Evolutionary conservation across 352 stramenopile species (phyloP), one percentile per base, ranked within the genome.

Genomic region (Phytophthora multivora): DNA sequence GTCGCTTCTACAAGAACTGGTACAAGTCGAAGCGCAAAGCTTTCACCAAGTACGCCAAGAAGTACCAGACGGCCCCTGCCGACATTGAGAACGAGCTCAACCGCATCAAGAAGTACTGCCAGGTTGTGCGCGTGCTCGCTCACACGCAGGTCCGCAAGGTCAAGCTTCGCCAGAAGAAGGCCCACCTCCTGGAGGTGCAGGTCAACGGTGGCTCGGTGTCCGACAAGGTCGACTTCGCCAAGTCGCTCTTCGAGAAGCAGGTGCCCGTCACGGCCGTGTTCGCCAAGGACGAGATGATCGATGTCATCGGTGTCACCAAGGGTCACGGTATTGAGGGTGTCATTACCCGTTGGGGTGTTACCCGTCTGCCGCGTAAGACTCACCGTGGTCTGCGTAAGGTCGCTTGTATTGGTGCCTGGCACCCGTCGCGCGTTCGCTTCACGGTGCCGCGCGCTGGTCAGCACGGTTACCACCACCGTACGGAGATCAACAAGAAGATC

Each of bases 1-100:
- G 97, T 89, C 95, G 98, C 74, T 98, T 99, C 83, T 99, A 99
- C 97, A 99, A 99, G 97, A 99, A 99, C 95, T 99, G 98, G 98
- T 99, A 99, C 89, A 97, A 97, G 72, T 96, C 85, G 75, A 99
- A 99, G 97, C 97, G 98, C 61, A 99, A 99, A 97, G 98, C 98
- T 55, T 99, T 99, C 91, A 99, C 97, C 83, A 99, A 99, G 88
- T 99, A 99, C 85, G 96, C 97, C 60, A 99, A 99, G 88, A 99
- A 99, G 87, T 99, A 98, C 91, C 86, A 96, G 59, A 97, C 97
- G 42, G 88, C 86, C 58, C 83, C 80, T 40, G 79, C 77, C 8
- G 88, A 97, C 65, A 97, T 99, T 68, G 95, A 98, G 70, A 94
- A 97, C 66, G 97, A 99, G 87, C 86, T 99, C 50, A 97, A 98